These are phyloP conservation scores for Pneumocystis carinii DNA, from an alignment of 1,139 yeast species.

Conservation along the genomic window DNA sequence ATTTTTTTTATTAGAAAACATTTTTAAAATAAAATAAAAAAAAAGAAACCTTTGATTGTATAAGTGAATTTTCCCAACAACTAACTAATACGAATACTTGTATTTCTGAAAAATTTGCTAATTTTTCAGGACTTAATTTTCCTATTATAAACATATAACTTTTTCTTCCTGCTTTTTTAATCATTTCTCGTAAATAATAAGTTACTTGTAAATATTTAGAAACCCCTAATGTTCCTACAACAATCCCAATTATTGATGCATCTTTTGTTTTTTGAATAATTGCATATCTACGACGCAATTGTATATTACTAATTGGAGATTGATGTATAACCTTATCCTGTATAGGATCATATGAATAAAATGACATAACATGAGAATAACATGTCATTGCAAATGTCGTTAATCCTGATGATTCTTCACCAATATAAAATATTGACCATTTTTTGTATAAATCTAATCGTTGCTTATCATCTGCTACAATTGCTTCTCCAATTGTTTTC, in stretches of 20 bases:
- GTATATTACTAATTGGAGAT: constrained; percentile 3
- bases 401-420: constrained; percentile 65
- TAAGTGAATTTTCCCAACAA: constrained; percentile 86
- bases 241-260: constrained; percentile 80
- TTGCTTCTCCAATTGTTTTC: neutral
- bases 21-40: constrained; percentile 37
- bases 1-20: constrained; percentile 19
- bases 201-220: constrained; percentile 15
- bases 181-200: constrained; percentile 30
- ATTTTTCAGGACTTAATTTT: constrained; percentile 92
- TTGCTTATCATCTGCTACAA: neutral
- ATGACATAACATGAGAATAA: constrained; percentile 4
- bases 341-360: constrained; percentile 10
- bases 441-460: constrained; percentile 8
- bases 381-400: constrained; percentile 12
- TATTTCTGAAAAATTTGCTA: constrained; percentile 83
- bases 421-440: constrained; percentile 52
- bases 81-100: constrained; percentile 92
- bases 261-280: constrained; percentile 78
- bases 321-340: constrained; percentile 2
- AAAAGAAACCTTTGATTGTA: constrained; percentile 20
- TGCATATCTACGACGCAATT: constrained; percentile 62
- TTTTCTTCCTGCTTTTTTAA: constrained; percentile 69
- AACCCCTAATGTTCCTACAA: constrained; percentile 68
- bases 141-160: constrained; percentile 92